Evolutionary conservation across 805 yeast genomes (phyloP).

Genomic region (Cyberlindnera mississippiensis): DNA sequence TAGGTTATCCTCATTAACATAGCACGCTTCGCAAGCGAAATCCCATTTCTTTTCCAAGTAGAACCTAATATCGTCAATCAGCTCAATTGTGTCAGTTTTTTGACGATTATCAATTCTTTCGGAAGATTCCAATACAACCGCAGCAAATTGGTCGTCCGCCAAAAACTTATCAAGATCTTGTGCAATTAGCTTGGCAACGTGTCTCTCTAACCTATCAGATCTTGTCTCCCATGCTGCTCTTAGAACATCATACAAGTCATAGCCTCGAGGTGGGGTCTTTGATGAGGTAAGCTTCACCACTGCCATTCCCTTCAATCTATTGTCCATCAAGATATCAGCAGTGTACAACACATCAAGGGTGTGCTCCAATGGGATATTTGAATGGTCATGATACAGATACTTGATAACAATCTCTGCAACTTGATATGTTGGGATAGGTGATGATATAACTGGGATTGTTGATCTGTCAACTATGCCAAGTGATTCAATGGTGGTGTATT

Average conservation of each 20-base stretch:
- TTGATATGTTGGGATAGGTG: slow-evolving; percentile 29
- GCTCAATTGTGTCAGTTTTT: slow-evolving; percentile 75
- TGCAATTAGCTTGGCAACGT: slow-evolving; percentile 57
- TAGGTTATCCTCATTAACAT: slow-evolving; percentile 21
- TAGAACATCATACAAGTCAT: slow-evolving; percentile 52
- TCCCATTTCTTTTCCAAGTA: slow-evolving; percentile 38
- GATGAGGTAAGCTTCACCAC: slow-evolving; percentile 40
- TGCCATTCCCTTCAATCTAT: slow-evolving; percentile 62
- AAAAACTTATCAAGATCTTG: slow-evolving; percentile 38
- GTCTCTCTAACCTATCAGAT: slow-evolving; percentile 60
- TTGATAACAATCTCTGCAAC: slow-evolving; percentile 49
- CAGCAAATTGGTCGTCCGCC: slow-evolving; percentile 35
- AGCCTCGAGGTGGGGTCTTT: slow-evolving; percentile 24
- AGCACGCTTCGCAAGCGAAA: slow-evolving; percentile 29
- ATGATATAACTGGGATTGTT: slow-evolving; percentile 30
- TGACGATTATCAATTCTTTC: slow-evolving; percentile 54
- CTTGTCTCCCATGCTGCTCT: slow-evolving; percentile 66
- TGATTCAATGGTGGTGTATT: slow-evolving; percentile 11
- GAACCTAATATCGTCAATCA: slow-evolving; percentile 73
- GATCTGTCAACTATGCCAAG: slow-evolving; percentile 13
- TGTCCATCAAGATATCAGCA: slow-evolving; percentile 56
- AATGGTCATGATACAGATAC: slow-evolving; percentile 58
- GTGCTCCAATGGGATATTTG: slow-evolving; percentile 43
- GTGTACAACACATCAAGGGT: slow-evolving; percentile 55
- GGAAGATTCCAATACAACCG: slow-evolving; percentile 45